These are phyloP conservation scores for Colletotrichum lindemuthianum DNA, from an alignment of 2,329 filamentous ascomycete species.

Conservation along the genomic window DNA sequence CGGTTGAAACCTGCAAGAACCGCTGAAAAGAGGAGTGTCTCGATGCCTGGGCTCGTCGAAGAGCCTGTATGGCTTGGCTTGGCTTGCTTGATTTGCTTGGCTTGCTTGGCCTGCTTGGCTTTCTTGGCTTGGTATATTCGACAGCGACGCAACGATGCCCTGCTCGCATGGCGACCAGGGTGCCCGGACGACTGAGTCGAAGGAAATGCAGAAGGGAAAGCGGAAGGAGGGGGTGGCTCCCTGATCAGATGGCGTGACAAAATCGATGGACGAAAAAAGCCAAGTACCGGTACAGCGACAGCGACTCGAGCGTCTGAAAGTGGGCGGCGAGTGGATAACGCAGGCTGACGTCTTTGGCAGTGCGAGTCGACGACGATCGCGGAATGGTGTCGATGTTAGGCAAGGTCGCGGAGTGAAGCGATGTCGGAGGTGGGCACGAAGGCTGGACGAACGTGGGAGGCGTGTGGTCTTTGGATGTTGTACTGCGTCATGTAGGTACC, in stretches of 20 bases:
- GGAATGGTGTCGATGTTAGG: slow-evolving; percentile 8
- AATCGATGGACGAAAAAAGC: neutral
- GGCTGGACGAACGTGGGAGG: no score
- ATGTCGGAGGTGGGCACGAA: slow-evolving; percentile 9
- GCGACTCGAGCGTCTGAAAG: neutral
- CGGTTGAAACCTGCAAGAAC: slow-evolving; percentile 16
- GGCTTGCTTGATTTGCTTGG: neutral
- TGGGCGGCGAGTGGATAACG: slow-evolving; percentile 19
- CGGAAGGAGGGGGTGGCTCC: neutral
- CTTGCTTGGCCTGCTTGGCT: neutral
- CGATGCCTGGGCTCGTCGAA: slow-evolving; percentile 16
- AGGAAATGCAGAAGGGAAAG: neutral
- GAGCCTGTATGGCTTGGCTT: slow-evolving; percentile 20
- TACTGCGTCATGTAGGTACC: no score
- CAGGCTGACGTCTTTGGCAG: slow-evolving; percentile 29
- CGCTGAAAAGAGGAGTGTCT: slow-evolving; percentile 13
- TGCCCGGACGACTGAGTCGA: slow-evolving; percentile 11
- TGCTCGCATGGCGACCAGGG: slow-evolving; percentile 26
- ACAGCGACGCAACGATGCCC: slow-evolving; percentile 11
- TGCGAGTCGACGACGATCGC: slow-evolving; percentile 18
- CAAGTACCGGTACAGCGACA: slow-evolving; percentile 8
- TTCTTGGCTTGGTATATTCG: slow-evolving; percentile 16
- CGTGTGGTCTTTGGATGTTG: no score
- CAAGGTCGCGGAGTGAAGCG: slow-evolving; percentile 5
- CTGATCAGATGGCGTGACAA: slow-evolving; percentile 9